A percentile compares a stretch with the other conserved stretches of the same genome.
Evolutionary conservation across 2,329 filamentous ascomycete genomes (phyloP).

Genomic region (Aspergillus hiratsukae): DNA sequence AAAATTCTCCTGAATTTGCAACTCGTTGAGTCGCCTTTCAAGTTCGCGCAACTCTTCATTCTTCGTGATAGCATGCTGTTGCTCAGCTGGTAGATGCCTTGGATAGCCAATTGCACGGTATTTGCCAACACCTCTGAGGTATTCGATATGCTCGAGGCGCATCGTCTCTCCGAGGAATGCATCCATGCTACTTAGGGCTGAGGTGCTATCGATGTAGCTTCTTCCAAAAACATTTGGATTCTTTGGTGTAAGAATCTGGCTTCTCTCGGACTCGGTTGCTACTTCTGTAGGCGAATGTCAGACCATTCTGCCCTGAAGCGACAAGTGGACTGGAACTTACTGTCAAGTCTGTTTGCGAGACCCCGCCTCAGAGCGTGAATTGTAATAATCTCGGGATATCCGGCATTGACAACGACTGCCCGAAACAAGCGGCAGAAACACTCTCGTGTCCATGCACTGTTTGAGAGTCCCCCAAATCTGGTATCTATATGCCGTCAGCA

Average conservation of each 20-base stretch:
- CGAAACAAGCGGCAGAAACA: conserved; percentile 7
- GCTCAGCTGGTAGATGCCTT: too few relatives aligned
- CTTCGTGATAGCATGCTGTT: too few relatives aligned
- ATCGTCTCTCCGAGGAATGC: conserved; percentile 8
- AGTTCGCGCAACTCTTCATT: too few relatives aligned
- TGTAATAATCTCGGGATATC: conserved; percentile 11
- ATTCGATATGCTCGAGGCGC: conserved; percentile 9
- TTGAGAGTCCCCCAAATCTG: conserved; percentile 5
- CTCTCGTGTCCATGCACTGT: conserved; percentile 5
- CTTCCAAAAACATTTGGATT: conserved; percentile 10
- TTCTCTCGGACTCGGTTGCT: conserved; percentile 6
- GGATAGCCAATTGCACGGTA: too few relatives aligned
- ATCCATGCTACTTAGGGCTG: conserved; percentile 8
- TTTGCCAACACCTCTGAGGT: too few relatives aligned
- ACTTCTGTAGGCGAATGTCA: conserved; percentile 6
- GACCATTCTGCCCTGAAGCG: not conserved
- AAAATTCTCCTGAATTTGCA: too few relatives aligned
- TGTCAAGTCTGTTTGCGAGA: conserved; percentile 9
- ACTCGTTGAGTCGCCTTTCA: too few relatives aligned
- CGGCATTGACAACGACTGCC: conserved; percentile 5
- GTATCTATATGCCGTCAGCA: not conserved
- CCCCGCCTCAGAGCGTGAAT: conserved; percentile 7
- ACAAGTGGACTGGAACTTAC: conserved; percentile 1
- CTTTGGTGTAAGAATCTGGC: conserved; percentile 9
- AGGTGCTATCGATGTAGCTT: conserved; percentile 12